Base-by-base conservation (phyloP, 1,284 basidiomycete species). In the Malassezia caprae region DNA sequence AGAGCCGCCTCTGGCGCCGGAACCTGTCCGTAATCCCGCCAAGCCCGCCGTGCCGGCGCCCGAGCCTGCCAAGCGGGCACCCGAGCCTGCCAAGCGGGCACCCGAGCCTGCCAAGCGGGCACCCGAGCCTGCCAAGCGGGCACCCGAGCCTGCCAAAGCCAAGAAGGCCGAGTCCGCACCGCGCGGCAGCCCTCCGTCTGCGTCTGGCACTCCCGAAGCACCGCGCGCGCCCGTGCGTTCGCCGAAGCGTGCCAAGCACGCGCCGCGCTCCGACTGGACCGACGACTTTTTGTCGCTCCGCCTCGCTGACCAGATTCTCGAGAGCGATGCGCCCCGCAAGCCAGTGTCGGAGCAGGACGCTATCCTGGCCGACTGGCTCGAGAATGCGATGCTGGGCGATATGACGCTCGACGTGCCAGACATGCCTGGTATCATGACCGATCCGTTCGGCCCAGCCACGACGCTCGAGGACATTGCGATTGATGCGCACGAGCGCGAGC, bases 341-440 rank as follows among this genome's bases (percentile, higher is more conserved):
- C 60, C 59, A 12, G 56, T 63, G 32, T 56, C 53, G 1, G 54
- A 64, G 19, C 56, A 72, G 26, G 68, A 64, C 15, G 68, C 65
- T 7, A 62, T 71, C 17, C 42, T 72, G n/a, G 64, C 60, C 15
- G 69, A 72, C 32, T 72, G 70, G 54, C 66, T 71, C 55, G 60
- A 64, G 48, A 72, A 72, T 55, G 64, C 63, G 24, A 56, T 68
- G 53, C 48, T 46, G 23, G 21, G 19, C 17, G 37, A 35, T 35
- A 27, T 10, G 53, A 55, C 15, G 23, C 17, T 28, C 51, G 55
- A 30, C 48, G 52, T 50, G 39, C 37, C 48, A 3, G 19, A 19
- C 10, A 30, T 44, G 17, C 17, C 31, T n/a, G 46, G 32, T 2
- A 31, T 41, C n/a, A 35, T 37, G 12, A 26, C 48, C 12, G 44